phyloP scores from a whole-genome alignment of 116 monocot genomes.

The Zostera marina region DNA sequence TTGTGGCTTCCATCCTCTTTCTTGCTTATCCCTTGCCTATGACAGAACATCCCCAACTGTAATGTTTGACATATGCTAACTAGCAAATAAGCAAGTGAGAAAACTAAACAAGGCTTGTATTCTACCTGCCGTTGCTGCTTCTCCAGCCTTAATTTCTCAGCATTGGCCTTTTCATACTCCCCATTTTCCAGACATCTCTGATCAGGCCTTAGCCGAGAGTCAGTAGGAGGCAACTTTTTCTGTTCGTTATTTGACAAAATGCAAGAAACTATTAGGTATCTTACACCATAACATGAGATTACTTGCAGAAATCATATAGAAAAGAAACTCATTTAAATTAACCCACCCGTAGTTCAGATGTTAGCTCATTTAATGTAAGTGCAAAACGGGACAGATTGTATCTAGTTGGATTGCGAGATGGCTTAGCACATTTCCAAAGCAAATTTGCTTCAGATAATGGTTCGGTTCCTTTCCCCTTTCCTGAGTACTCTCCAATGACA shows the following conservation, averaged over 20 bases:
- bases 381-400: constrained; percentile 83
- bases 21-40: constrained; percentile 67
- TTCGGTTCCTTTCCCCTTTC: constrained; percentile 17
- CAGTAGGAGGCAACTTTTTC: constrained; percentile 67
- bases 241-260: constrained; percentile 1
- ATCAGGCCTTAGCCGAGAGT: constrained; percentile 65
- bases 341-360: constrained; percentile 49
- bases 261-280: background rate
- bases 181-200: constrained; percentile 64
- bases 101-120: background rate
- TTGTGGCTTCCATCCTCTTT: constrained; percentile 19
- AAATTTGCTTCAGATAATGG: constrained; percentile 21
- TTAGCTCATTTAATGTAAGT: constrained; percentile 71
- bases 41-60: background rate
- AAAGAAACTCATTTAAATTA: background rate
- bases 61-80: background rate
- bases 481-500: constrained; percentile 11
- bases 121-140: constrained; percentile 51
- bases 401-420: constrained; percentile 51
- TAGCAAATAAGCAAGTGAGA: background rate
- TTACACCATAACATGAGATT: background rate
- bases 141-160: constrained; percentile 51
- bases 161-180: constrained; percentile 61
- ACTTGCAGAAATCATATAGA: background rate
- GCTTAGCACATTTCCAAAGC: constrained; percentile 58